Percentiles rank a stretch among this genome's conserved stretches.
Conservation (phyloP, 164 flowering plant species). For the Annona cherimola region DNA sequence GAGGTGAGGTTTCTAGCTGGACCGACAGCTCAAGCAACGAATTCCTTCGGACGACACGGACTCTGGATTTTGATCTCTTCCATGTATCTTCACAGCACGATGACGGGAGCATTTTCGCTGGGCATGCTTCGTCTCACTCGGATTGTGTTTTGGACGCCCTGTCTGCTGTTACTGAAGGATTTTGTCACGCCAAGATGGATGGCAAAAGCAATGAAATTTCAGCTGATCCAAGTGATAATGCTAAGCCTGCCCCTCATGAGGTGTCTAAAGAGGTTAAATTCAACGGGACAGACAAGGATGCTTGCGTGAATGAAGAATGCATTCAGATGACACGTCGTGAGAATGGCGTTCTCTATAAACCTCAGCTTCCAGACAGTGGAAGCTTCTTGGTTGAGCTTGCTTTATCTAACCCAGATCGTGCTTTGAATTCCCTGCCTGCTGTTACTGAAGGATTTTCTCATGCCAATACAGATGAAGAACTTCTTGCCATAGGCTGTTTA, state of each 20-base stretch:
- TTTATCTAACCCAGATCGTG: too few species aligned
- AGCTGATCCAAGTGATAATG: background rate
- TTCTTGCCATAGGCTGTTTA: too few species aligned
- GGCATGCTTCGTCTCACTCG: background rate
- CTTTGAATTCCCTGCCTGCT: too few species aligned
- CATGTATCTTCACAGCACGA: too few species aligned
- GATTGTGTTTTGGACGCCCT: background rate
- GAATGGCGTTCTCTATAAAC: too few species aligned
- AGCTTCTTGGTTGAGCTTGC: too few species aligned
- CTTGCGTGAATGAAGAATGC: too few species aligned
- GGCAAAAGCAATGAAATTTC: background rate
- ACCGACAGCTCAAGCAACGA: conserved; percentile 4
- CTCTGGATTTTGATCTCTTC: too few species aligned
- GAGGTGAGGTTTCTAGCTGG: background rate
- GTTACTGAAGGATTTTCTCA: background rate
- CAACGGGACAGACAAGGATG: background rate
- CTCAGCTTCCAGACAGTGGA: background rate
- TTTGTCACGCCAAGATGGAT: background rate
- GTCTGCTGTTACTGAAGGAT: background rate
- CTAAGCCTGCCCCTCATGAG: background rate
- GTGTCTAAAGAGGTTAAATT: background rate
- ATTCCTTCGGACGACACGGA: too few species aligned
- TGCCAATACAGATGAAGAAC: too few species aligned
- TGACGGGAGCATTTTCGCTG: background rate
- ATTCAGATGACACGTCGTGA: too few species aligned